A percentile compares a stretch with the other conserved stretches of the same genome.
phyloP scores from a whole-genome alignment of 257 asterid species.

The Solanum arcanum region DNA sequence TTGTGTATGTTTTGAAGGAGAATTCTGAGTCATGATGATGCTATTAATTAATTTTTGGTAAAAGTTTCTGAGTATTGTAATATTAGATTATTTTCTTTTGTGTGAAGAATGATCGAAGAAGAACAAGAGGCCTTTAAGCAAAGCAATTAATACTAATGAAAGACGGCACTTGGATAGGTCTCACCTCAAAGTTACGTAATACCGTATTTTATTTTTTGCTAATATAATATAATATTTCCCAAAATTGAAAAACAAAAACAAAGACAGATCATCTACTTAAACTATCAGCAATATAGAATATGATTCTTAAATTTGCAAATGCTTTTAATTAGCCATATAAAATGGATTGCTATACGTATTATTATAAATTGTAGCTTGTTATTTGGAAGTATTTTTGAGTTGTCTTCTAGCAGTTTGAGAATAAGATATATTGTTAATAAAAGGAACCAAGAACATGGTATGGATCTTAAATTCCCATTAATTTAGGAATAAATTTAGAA shows the following conservation, averaged over 20 bases:
- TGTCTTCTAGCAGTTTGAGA: neutral
- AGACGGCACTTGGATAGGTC: slow-evolving; percentile 6
- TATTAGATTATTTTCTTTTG: neutral
- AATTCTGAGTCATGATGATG: neutral
- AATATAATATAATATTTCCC: neutral
- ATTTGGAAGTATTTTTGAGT: neutral
- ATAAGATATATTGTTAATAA: neutral
- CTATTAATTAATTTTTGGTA: neutral
- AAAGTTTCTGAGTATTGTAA: neutral
- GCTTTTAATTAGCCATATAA: neutral
- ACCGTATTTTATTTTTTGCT: neutral
- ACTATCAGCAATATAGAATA: neutral
- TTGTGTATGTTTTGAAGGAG: neutral
- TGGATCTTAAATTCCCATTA: neutral
- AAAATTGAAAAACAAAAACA: neutral
- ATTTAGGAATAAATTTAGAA: neutral
- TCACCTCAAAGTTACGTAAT: slow-evolving; percentile 39
- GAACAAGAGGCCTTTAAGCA: slow-evolving; percentile 10
- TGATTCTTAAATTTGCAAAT: neutral
- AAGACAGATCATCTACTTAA: neutral
- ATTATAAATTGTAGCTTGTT: neutral
- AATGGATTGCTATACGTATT: neutral
- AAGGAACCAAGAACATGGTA: neutral
- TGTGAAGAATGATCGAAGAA: slow-evolving; percentile 30
- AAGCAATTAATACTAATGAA: slow-evolving; percentile 3